These are phyloP conservation scores for Cryptococcus wingfieldii DNA, from an alignment of 1,284 basidiomycete species.

Conservation along the genomic window DNA sequence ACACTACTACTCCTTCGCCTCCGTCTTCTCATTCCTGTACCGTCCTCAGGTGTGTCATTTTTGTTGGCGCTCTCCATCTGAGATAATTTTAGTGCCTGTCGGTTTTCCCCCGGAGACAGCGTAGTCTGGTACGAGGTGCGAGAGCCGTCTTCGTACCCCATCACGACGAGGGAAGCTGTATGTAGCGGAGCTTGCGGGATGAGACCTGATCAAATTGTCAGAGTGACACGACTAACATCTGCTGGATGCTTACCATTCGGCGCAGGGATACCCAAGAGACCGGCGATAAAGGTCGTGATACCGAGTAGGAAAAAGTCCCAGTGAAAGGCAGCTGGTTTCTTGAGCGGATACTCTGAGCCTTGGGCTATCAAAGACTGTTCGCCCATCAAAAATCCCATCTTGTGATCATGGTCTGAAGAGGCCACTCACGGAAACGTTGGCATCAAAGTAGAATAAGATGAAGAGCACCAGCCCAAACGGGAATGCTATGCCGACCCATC, in stretches of 20 bases:
- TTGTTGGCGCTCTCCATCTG: background rate
- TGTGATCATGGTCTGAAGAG: background rate
- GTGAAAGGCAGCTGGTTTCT: conserved; percentile 90
- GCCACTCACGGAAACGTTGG: conserved; percentile 45
- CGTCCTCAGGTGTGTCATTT: conserved; percentile 6
- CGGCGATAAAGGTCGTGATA: conserved; percentile 85
- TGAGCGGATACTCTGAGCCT: conserved; percentile 80
- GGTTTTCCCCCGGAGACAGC: background rate
- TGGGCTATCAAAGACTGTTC: conserved; percentile 83
- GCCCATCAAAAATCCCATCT: background rate
- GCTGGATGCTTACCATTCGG: conserved; percentile 64
- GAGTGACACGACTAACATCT: background rate
- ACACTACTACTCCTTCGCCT: conserved; percentile 11
- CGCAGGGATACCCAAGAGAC: conserved; percentile 83
- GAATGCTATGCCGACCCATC: conserved; percentile 75
- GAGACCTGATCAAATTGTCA: conserved; percentile 47
- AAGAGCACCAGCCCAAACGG: conserved; percentile 53
- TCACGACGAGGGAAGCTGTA: conserved; percentile 76
- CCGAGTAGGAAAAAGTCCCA: conserved; percentile 77
- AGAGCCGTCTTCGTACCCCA: conserved; percentile 55
- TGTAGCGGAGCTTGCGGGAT: conserved; percentile 97
- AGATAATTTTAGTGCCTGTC: background rate
- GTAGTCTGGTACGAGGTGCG: conserved; percentile 8
- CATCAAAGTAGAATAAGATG: conserved; percentile 53
- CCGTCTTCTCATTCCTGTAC: background rate